Evolutionary conservation across 768 basidiomycete genomes (phyloP).

Genomic region (Mycena galopus): DNA sequence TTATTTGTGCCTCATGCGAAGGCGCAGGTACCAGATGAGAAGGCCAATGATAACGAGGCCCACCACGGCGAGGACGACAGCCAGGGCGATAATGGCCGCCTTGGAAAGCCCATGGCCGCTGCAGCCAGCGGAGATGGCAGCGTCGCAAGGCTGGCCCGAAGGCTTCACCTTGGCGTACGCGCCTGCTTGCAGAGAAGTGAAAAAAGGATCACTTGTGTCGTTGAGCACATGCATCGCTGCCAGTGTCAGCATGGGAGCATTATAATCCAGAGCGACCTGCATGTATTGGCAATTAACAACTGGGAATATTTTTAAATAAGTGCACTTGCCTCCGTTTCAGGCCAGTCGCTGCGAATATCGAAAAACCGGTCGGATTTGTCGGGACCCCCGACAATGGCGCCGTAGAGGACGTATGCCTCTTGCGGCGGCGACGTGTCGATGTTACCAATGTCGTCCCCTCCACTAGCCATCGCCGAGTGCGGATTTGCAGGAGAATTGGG

Average conservation of each 20-base stretch:
- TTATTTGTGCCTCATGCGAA: slow-evolving; percentile 10
- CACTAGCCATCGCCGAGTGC: slow-evolving; percentile 90
- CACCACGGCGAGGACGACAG: slow-evolving; percentile 71
- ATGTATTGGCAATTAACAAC: background rate
- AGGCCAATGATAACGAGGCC: slow-evolving; percentile 69
- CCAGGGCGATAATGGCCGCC: slow-evolving; percentile 78
- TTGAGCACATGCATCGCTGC: slow-evolving; percentile 83
- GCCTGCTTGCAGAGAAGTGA: slow-evolving; percentile 76
- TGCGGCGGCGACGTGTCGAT: slow-evolving; percentile 80
- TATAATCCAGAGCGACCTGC: slow-evolving; percentile 88
- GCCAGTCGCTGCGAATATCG: slow-evolving; percentile 92
- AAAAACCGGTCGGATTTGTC: slow-evolving; percentile 81
- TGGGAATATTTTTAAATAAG: background rate
- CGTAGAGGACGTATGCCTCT: slow-evolving; percentile 86
- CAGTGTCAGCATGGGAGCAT: slow-evolving; percentile 90
- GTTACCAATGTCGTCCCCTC: slow-evolving; percentile 75
- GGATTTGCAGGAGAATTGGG: slow-evolving; percentile 94
- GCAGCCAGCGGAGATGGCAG: slow-evolving; percentile 70
- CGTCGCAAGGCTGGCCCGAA: slow-evolving; percentile 82
- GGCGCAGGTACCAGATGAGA: slow-evolving; percentile 53
- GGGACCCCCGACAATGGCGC: slow-evolving; percentile 91
- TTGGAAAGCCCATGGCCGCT: slow-evolving; percentile 65
- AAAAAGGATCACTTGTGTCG: slow-evolving; percentile 80
- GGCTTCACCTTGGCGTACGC: slow-evolving; percentile 74
- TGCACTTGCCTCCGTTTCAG: slow-evolving; percentile 79